Base-by-base conservation (phyloP, 345 rosid species). In the Camelina laxa region DNA sequence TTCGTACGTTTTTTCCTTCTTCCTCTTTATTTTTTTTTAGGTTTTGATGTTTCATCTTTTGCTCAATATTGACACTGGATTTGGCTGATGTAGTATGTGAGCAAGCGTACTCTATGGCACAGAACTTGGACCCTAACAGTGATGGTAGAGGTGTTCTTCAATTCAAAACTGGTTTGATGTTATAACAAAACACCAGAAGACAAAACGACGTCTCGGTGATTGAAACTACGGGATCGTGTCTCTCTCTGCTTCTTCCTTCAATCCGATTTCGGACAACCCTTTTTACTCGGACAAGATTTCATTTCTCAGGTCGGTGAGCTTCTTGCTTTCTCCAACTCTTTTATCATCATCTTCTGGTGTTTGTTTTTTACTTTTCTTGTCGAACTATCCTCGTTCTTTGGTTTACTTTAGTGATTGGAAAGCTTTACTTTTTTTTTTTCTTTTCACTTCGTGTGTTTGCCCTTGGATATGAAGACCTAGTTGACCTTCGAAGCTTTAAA, bases 61-160 rank as follows among this genome's bases (percentile, higher is more conserved):
- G 51, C 56, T 48, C 2, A 49, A 21, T 39, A 8, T 62, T 69
- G 60, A 69, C 75, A 13, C 55, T 70, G 36, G 44, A 16, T 65
- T 60, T 51, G 33, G 33, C 0, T 65, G 21, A 5, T 88, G 51
- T 79, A 95, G 98, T 95, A 30, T 95, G 96, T 76, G 99, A 95
- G 87, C 97, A 95, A 86, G 99, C 99, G 35, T 95, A 89, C 84
- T 74, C 82, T 54, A 87, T 95, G 93, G 96, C 99, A 11, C 99
- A 95, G 78, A 83, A 89, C 73, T 84, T 95, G 86, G 98, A 95
- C 70, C 99, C 98, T 42, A 89, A 84, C 73, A 92, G 98, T 71
- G 94, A 89, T 16, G 97, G 99, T 42, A 89, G 99, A 74, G 98
- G 99, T 80, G 99, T 95, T 74, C 96, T 95, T 72, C 99, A 95